Base-by-base conservation (phyloP, 768 basidiomycete species). In the Agrocybe chaxingu region DNA sequence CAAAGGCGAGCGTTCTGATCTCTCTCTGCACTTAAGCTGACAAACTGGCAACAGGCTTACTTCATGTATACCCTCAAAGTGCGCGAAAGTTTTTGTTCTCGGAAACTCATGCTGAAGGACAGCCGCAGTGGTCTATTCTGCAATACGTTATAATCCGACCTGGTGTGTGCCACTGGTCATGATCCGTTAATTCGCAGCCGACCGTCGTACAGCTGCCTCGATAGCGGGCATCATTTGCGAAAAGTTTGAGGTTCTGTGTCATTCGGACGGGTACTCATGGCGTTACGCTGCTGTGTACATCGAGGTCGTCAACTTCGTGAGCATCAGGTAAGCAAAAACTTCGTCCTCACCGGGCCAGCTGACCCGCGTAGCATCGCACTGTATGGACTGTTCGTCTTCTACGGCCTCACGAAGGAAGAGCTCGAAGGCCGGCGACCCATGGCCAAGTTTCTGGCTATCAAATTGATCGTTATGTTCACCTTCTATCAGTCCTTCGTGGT, bases 11-110 rank as follows among this genome's bases (percentile, higher is more conserved):
- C 47, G 40, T 37, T 37, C 29, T 50, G 18, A 35, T 35, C 12
- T 47, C 38, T 6, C 31, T 34, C 37, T 16, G 16, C 31, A 48
- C 38, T 34, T 29, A 38, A 31, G 53, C 39, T 8, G 33, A 51
- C 42, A 41, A 13, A 42, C 16, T 18, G 46, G 35, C 44, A 47
- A 19, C 57, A 89, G 82, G 74, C 86, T 2, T 92, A 95, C 68
- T 96, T 96, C 64, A 89, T 95, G 83, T 86, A 92, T 61, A 85
- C 89, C 8, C 68, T 92, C 63, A 92, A 91, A 74, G 91, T 86
- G 57, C 24, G 24, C 32, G 24, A 41, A 8, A 4, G 6, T 36
- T 36, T 37, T 12, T 50, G 11, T 18, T 39, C 6, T 44, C 39
- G 24, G 19, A 36, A 43, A 16, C n/a, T 29, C 7, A 32, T 35